These are phyloP conservation scores for Escallonia rubra DNA, from an alignment of 129 eudicot species.

Conservation along the genomic window DNA sequence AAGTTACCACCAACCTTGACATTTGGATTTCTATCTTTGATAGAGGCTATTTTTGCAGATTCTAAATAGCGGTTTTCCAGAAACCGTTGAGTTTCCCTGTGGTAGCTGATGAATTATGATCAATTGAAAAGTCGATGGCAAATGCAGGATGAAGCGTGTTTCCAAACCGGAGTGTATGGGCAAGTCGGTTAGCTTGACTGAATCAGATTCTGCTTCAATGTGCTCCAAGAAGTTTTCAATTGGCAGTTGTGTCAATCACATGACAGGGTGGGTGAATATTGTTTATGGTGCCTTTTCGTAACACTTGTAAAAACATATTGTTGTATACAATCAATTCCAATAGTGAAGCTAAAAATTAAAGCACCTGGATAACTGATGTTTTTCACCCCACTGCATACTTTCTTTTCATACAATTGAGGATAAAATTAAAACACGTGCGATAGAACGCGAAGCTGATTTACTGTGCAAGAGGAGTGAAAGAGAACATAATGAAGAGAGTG, in stretches of 20 bases:
- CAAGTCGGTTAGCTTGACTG: conserved; percentile 3
- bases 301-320: no score
- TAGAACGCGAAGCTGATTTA: no score
- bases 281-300: no score
- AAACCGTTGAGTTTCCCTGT: conserved; percentile 5
- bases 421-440: no score
- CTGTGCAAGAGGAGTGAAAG: no score
- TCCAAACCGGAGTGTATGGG: conserved; percentile 10
- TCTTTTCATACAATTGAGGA: no score
- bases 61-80: conserved; percentile 4
- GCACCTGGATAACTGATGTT: no score
- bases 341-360: no score
- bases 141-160: conserved; percentile 19
- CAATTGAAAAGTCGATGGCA: conserved; percentile 11
- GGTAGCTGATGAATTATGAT: neutral
- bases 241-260: neutral
- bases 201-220: neutral
- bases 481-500: no score
- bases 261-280: no score
- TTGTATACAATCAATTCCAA: no score
- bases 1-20: conserved; percentile 12
- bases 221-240: neutral
- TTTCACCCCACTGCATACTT: no score
- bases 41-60: conserved; percentile 3
- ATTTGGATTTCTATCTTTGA: conserved; percentile 4